Evolutionary conservation across 306 rosid genomes (phyloP).

Genomic region (Quercus berberidifolia): DNA sequence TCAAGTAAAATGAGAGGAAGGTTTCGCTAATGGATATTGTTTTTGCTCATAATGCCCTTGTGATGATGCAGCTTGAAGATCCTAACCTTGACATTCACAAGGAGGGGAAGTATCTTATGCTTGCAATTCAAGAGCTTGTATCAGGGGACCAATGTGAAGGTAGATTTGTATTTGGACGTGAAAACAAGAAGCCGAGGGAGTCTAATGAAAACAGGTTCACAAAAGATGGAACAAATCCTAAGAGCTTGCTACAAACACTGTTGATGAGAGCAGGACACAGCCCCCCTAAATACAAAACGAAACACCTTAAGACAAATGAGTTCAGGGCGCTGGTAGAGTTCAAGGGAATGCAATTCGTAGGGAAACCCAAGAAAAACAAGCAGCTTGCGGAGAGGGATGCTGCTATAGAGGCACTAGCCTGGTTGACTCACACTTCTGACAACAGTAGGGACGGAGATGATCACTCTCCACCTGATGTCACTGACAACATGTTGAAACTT

Average conservation of each 20-base stretch:
- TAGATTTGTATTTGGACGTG: slow-evolving; percentile 93
- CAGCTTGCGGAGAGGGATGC: slow-evolving; percentile 98
- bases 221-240: slow-evolving; percentile 87
- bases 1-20: neutral
- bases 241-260: slow-evolving; percentile 86
- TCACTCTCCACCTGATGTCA: slow-evolving; percentile 64
- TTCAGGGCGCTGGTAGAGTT: slow-evolving; percentile 94
- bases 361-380: slow-evolving; percentile 90
- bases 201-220: slow-evolving; percentile 58
- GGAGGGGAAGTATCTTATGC: slow-evolving; percentile 88
- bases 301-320: slow-evolving; percentile 92
- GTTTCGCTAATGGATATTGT: slow-evolving; percentile 6
- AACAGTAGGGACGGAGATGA: slow-evolving; percentile 44
- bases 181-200: slow-evolving; percentile 54
- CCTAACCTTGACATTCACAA: slow-evolving; percentile 77
- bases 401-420: slow-evolving; percentile 92
- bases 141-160: slow-evolving; percentile 97
- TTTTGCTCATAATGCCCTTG: slow-evolving; percentile 6
- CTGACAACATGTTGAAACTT: slow-evolving; percentile 95
- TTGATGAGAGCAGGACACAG: slow-evolving; percentile 96
- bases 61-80: slow-evolving; percentile 71
- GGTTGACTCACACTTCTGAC: slow-evolving; percentile 95
- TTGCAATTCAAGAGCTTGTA: slow-evolving; percentile 75
- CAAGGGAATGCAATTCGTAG: slow-evolving; percentile 96
- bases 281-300: slow-evolving; percentile 92